phyloP scores from a whole-genome alignment of 352 stramenopile genomes.

The Phytophthora melonis region DNA sequence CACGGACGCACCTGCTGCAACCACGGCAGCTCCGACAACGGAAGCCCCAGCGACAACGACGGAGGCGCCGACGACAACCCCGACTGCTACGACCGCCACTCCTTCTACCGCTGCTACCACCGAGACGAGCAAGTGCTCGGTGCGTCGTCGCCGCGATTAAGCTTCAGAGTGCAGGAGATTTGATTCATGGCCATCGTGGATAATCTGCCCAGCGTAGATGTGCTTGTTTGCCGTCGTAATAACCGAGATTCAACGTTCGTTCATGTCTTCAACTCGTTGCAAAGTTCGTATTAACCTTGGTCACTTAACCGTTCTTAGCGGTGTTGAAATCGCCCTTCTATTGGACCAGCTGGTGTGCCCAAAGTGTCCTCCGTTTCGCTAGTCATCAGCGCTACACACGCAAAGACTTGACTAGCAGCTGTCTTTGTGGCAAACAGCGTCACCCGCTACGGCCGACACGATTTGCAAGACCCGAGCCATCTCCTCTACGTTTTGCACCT shows the following conservation, averaged over 20 bases:
- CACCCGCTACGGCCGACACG: constrained; percentile 11
- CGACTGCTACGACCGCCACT: neutral
- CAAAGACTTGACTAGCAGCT: constrained; percentile 5
- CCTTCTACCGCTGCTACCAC: constrained; percentile 11
- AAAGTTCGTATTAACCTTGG: neutral
- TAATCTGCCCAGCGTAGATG: constrained; percentile 25
- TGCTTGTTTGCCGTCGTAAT: neutral
- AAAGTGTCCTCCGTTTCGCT: constrained; percentile 26
- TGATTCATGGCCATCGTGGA: neutral
- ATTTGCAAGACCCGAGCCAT: constrained; percentile 20
- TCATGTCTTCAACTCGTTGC: no score
- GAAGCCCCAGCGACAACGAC: neutral
- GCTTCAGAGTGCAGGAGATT: neutral
- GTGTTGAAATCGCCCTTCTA: neutral
- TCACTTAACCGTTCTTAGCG: neutral
- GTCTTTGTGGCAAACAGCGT: constrained; percentile 21
- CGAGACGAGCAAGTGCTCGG: constrained; percentile 30
- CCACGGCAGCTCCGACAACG: constrained; percentile 1
- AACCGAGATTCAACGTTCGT: no score
- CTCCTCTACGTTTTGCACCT: constrained; percentile 18
- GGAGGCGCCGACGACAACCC: neutral
- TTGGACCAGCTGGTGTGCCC: constrained; percentile 10
- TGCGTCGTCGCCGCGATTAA: constrained; percentile 32
- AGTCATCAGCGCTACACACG: constrained; percentile 12
- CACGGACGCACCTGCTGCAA: constrained; percentile 6